Evolutionary conservation across 371 early-diverging fungal species (phyloP).

Genomic region (Rhizomucor miehei): DNA sequence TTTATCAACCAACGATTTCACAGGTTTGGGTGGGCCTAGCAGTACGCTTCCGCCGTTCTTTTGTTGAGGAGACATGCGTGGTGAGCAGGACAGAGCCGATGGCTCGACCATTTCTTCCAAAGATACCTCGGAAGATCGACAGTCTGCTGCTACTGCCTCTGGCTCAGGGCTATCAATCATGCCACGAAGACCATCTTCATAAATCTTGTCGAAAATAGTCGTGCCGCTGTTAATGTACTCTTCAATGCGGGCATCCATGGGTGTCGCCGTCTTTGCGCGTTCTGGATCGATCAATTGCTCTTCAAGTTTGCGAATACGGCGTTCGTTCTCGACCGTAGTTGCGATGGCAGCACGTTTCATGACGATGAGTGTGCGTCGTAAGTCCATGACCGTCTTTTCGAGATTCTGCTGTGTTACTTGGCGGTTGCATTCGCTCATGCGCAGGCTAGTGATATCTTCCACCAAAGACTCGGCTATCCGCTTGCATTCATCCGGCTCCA

Average conservation of each 20-base stretch:
- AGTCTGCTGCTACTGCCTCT: slow-evolving; percentile 10
- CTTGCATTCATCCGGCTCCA: slow-evolving; percentile 69
- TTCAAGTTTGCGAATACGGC: slow-evolving; percentile 67
- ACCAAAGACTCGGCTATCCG: slow-evolving; percentile 69
- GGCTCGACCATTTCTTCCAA: slow-evolving; percentile 16
- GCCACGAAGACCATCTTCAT: slow-evolving; percentile 56
- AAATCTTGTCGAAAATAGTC: slow-evolving; percentile 61
- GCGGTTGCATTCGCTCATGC: slow-evolving; percentile 61
- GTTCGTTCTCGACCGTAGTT: slow-evolving; percentile 78
- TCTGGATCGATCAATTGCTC: slow-evolving; percentile 13
- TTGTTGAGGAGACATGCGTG: slow-evolving; percentile 6
- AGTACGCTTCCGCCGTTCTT: background rate
- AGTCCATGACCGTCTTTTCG: slow-evolving; percentile 71
- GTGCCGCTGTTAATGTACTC: slow-evolving; percentile 48
- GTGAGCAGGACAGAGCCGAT: slow-evolving; percentile 2
- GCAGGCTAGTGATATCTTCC: slow-evolving; percentile 73
- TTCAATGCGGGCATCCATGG: slow-evolving; percentile 38
- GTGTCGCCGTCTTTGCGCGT: slow-evolving; percentile 9
- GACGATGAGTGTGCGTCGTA: slow-evolving; percentile 71
- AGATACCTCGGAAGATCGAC: slow-evolving; percentile 21
- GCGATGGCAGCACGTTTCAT: slow-evolving; percentile 81
- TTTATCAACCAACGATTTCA: slow-evolving; percentile 6
- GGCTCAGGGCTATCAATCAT: slow-evolving; percentile 39
- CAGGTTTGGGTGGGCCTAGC: slow-evolving; percentile 6
- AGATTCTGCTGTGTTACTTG: slow-evolving; percentile 60